Conservation (phyloP, 164 flowering plant genomes). For the Malania oleifera region DNA sequence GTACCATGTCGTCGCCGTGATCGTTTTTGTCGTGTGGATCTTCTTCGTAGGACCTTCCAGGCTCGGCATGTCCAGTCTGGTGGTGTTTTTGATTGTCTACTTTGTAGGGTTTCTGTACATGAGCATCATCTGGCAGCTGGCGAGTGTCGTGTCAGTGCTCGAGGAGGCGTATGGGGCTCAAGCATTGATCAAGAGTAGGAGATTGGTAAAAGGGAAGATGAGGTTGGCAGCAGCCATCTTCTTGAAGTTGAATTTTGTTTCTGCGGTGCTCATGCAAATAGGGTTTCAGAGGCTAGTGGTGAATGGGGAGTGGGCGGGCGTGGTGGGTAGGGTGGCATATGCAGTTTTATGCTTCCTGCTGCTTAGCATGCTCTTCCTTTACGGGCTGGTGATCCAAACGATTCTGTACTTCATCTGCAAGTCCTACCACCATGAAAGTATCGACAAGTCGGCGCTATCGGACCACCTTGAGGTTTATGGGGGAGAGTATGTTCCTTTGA, state of each 20-base stretch:
- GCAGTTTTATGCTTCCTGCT: conserved; percentile 24
- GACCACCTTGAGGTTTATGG: conserved; percentile 47
- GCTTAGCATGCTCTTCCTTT: conserved; percentile 21
- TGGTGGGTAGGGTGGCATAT: conserved; percentile 7
- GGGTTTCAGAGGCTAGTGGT: conserved; percentile 34
- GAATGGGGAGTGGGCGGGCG: conserved; percentile 10
- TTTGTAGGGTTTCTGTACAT: conserved; percentile 41
- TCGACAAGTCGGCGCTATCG: conserved; percentile 37
- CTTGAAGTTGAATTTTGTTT: conserved; percentile 16
- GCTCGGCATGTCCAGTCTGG: background rate
- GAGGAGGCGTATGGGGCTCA: conserved; percentile 45
- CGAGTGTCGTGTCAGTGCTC: conserved; percentile 55
- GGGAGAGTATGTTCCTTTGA: conserved; percentile 44
- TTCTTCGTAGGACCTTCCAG: background rate
- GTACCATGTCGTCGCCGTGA: conserved; percentile 23
- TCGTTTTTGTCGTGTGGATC: conserved; percentile 13
- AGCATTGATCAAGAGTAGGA: conserved; percentile 59
- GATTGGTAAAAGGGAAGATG: conserved; percentile 47
- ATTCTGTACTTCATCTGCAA: conserved; percentile 47
- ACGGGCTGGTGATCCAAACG: conserved; percentile 36
- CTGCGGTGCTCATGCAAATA: conserved; percentile 1
- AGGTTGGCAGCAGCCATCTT: conserved; percentile 21
- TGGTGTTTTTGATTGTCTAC: conserved; percentile 21
- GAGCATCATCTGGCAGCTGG: conserved; percentile 52
- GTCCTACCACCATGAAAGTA: conserved; percentile 43